phyloP scores from a whole-genome alignment of 1,139 yeast genomes.

The Meyerozyma guilliermondii region DNA sequence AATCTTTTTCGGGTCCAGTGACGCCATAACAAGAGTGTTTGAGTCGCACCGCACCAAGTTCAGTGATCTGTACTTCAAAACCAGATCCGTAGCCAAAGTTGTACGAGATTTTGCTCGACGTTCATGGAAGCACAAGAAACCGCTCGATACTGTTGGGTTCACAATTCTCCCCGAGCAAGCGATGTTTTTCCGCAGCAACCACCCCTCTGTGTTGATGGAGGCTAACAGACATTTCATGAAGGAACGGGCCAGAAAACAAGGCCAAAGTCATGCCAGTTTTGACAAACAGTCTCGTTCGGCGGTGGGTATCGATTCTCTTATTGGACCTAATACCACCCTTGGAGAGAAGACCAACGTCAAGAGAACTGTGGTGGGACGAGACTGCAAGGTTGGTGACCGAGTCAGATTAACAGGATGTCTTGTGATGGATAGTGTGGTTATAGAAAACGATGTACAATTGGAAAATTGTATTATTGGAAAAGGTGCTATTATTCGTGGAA shows the following conservation, averaged over 20 bases:
- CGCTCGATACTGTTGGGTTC: conserved; percentile 59
- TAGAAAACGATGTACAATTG: conserved; percentile 79
- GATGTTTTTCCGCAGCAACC: conserved; percentile 71
- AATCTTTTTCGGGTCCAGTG: conserved; percentile 66
- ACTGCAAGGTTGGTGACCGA: conserved; percentile 75
- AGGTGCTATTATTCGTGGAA: conserved; percentile 54
- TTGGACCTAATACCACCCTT: conserved; percentile 54
- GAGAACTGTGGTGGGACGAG: conserved; percentile 69
- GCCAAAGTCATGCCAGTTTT: conserved; percentile 14
- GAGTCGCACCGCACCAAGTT: conserved; percentile 25
- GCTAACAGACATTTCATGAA: conserved; percentile 81
- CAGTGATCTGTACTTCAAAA: conserved; percentile 33
- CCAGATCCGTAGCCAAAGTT: conserved; percentile 59
- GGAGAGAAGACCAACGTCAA: conserved; percentile 85
- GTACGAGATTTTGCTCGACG: conserved; percentile 85
- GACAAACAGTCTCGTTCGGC: conserved; percentile 55
- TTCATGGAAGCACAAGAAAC: conserved; percentile 75
- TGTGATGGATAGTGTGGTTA: conserved; percentile 59
- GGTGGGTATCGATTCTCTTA: conserved; percentile 81
- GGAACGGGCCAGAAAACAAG: conserved; percentile 37
- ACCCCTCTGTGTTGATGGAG: conserved; percentile 78
- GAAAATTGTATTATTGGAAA: conserved; percentile 89
- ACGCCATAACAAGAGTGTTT: conserved; percentile 39
- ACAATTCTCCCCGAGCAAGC: conserved; percentile 61
- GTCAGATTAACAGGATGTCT: conserved; percentile 88